Percentiles rank a stretch among this genome's conserved stretches.
Evolutionary conservation across 1,284 basidiomycete genomes (phyloP).

Genomic region (Microbotryomycetes sp.): DNA sequence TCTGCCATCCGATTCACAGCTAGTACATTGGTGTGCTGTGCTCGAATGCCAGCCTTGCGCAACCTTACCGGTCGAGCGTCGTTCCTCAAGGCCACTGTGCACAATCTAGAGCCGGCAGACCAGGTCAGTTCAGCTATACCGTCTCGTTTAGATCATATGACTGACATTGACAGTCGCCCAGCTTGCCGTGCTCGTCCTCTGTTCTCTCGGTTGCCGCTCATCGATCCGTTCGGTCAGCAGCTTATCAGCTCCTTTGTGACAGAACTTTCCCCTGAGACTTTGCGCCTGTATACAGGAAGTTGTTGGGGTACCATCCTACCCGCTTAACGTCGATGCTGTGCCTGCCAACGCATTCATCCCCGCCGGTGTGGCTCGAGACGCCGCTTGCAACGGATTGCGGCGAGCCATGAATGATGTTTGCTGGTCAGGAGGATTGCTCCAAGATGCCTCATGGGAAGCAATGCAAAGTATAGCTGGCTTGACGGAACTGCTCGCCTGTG

Average conservation of each 20-base stretch:
- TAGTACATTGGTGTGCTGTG: neutral
- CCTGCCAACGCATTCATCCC: neutral
- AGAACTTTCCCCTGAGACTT: too few relatives aligned
- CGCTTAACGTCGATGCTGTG: neutral
- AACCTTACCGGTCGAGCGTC: neutral
- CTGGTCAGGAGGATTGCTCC: neutral
- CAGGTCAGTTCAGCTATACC: neutral
- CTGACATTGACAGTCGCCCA: neutral
- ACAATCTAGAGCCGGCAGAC: neutral
- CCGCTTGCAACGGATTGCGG: neutral
- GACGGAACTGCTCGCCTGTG: neutral
- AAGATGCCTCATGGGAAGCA: neutral
- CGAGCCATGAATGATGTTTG: neutral
- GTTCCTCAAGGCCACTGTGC: neutral
- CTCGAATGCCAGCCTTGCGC: neutral
- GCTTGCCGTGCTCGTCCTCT: neutral
- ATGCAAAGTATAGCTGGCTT: neutral
- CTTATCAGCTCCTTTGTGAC: neutral
- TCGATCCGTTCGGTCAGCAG: neutral
- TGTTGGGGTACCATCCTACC: neutral
- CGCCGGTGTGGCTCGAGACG: neutral
- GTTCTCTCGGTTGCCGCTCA: neutral
- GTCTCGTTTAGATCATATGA: neutral
- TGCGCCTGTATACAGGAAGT: neutral
- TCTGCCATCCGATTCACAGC: neutral